Base-by-base conservation (phyloP, 2,329 filamentous ascomycete genomes). In the Gnomoniopsis sp. region DNA sequence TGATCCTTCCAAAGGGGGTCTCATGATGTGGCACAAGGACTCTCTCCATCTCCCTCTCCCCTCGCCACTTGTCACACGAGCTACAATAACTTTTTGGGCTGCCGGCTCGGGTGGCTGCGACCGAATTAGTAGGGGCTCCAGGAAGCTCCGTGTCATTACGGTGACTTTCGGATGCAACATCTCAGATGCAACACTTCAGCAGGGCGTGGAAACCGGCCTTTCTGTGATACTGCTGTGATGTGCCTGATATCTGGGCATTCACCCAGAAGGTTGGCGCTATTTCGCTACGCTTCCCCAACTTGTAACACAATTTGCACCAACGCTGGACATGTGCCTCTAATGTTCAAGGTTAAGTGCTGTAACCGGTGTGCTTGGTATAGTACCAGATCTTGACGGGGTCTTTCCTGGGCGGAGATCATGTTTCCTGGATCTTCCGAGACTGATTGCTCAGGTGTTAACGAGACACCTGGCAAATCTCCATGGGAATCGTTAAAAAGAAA, bases 261-360 rank as follows among this genome's bases (percentile, higher is more conserved):
- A n/a, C 3, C 36, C 17, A 41, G 41, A 44, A 44, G 41, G 41
- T 19, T 19, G 41, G 36, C 44, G 48, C 49, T 49, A 51, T 58
- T 51, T 44, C 22, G 15, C 46, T 50, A 22, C 47, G 49, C 38
- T 34, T 14, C 53, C 22, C 34, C 51, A 44, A 58, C 36, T 30
- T 57, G 58, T 34, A 49, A 60, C 58, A 50, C 33, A 51, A 41
- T 30, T 52, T 51, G 50, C 58, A 51, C 38, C 50, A 58, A 21
- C 41, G 55, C 38, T 52, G 36, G 38, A 50, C 41, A 44, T 43
- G 47, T 23, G 50, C 55, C 36, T 33, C 47, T 41, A 30, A 33
- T 50, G 22, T 48, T 22, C 49, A 52, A 55, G 55, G 50, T 49
- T 46, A 36, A 43, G 53, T 55, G 51, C 11, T 30, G 51, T 53